Evolutionary conservation across 139 green algal genomes (phyloP).

Genomic region (Tetraselmis striata): DNA sequence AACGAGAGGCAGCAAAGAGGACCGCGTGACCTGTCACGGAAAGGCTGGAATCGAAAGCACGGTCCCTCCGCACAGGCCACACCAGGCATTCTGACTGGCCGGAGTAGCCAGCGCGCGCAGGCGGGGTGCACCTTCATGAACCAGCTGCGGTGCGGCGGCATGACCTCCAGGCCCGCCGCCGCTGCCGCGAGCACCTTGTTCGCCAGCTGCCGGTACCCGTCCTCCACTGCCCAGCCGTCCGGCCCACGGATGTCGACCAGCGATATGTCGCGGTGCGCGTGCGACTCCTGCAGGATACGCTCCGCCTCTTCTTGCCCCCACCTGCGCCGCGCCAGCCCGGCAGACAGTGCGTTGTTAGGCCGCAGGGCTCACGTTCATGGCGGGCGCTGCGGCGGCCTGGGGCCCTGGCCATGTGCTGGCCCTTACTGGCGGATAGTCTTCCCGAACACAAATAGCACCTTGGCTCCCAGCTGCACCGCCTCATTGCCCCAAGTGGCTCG

Average conservation of each 20-base stretch:
- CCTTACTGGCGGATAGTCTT: background rate
- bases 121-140: background rate
- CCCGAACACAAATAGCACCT: background rate
- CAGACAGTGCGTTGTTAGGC: too few species aligned
- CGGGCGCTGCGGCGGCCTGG: too few species aligned
- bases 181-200: background rate
- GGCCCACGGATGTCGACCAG: background rate
- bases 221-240: background rate
- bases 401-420: too few species aligned
- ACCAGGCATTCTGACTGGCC: too few species aligned
- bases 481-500: background rate
- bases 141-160: background rate
- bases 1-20: too few species aligned
- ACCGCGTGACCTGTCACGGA: too few species aligned
- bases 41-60: too few species aligned
- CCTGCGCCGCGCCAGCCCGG: too few species aligned
- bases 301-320: background rate
- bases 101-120: too few species aligned
- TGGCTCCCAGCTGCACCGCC: background rate
- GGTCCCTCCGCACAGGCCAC: too few species aligned
- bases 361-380: too few species aligned
- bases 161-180: background rate
- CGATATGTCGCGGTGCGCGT: background rate
- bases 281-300: background rate
- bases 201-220: background rate